These are phyloP conservation scores for Boehmeria nivea DNA, from an alignment of 306 rosid genomes.

Conservation along the genomic window DNA sequence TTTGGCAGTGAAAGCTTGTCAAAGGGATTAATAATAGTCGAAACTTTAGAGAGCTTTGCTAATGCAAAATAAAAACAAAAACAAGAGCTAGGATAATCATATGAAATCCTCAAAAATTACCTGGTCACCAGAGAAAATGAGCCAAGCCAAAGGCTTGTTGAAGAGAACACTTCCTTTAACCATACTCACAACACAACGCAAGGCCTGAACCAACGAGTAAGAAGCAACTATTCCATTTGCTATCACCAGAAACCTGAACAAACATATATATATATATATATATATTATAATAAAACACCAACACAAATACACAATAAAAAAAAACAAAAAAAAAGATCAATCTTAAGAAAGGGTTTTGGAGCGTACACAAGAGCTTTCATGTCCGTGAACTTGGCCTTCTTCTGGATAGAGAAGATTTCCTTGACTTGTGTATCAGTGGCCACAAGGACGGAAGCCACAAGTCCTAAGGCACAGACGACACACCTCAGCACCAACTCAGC, in stretches of 20 bases:
- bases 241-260: conserved; percentile 60
- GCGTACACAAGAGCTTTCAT: conserved; percentile 82
- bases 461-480: conserved; percentile 51
- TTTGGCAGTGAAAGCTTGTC: no score
- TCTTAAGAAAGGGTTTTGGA: not conserved
- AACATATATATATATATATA: not conserved
- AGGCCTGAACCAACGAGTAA: conserved; percentile 64
- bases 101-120: conserved; percentile 21
- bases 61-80: not conserved
- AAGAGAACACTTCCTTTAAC: conserved; percentile 55
- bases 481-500: conserved; percentile 68
- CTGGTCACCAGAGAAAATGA: conserved; percentile 83
- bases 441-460: conserved; percentile 68
- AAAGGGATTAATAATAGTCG: no score
- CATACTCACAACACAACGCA: conserved; percentile 56
- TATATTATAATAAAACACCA: no score
- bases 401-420: conserved; percentile 55
- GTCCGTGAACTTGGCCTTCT: conserved; percentile 68
- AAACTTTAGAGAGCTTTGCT: no score
- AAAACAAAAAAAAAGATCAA: not conserved
- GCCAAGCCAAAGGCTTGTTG: conserved; percentile 83
- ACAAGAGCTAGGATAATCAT: not conserved
- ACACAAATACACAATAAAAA: no score
- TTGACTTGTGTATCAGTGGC: conserved; percentile 74
- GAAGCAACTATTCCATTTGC: conserved; percentile 67